phyloP scores from a whole-genome alignment of 2,329 filamentous ascomycete genomes.

The Nemania serpens region DNA sequence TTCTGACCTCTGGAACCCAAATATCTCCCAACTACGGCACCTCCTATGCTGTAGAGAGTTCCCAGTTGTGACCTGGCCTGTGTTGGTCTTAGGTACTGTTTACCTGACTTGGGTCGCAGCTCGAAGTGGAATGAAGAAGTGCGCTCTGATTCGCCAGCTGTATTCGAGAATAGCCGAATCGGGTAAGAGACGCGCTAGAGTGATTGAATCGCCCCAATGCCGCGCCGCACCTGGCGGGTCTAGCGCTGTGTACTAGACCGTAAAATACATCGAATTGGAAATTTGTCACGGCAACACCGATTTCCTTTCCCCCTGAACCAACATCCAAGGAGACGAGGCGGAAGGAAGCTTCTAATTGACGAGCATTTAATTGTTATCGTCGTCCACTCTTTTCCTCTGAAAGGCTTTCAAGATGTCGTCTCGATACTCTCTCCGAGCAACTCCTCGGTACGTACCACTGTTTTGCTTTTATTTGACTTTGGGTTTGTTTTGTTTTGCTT shows the following conservation, averaged over 20 bases:
- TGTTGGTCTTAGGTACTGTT: background rate
- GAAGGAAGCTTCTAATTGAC: conserved; percentile 21
- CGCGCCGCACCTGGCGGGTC: conserved; percentile 17
- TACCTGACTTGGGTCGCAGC: background rate
- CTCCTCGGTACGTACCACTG: conserved; percentile 28
- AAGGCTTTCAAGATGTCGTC: conserved; percentile 28
- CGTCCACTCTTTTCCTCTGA: conserved; percentile 29
- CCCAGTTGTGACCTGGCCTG: no score
- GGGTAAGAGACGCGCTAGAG: conserved; percentile 10
- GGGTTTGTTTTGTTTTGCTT: background rate
- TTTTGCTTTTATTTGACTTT: conserved; percentile 11
- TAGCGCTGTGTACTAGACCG: conserved; percentile 2
- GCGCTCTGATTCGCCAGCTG: conserved; percentile 7
- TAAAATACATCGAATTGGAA: conserved; percentile 21
- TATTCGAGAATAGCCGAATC: conserved; percentile 8
- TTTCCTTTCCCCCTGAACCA: conserved; percentile 15
- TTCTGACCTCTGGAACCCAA: no score
- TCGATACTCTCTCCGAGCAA: conserved; percentile 31
- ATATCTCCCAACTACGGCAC: background rate
- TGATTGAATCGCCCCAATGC: conserved; percentile 3
- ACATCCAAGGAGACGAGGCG: conserved; percentile 4
- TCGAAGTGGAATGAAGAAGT: conserved; percentile 2
- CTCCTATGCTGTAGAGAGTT: no score
- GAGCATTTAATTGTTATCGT: conserved; percentile 36
- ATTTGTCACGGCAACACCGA: conserved; percentile 25